Percentiles rank a stretch among this genome's conserved stretches.
Evolutionary conservation across 768 basidiomycete species (phyloP).

Genomic region (Piloderma croceum): DNA sequence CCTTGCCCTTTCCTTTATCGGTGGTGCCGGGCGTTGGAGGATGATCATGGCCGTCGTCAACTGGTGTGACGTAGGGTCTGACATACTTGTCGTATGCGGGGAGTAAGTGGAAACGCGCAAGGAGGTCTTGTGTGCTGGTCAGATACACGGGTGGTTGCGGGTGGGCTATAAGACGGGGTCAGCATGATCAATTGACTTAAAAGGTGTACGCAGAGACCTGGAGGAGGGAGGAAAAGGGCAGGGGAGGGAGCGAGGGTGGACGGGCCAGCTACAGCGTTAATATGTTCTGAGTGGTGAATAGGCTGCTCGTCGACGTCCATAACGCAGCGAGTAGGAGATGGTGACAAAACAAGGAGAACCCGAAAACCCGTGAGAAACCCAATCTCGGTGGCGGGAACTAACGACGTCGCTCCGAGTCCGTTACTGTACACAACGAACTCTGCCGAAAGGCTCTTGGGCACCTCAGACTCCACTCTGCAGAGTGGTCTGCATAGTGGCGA

Average conservation of each 20-base stretch:
- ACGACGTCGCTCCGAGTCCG: too few species aligned
- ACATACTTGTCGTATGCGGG: conserved; percentile 81
- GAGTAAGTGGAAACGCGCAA: conserved; percentile 64
- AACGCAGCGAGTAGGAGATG: too few species aligned
- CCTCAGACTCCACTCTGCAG: too few species aligned
- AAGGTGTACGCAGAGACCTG: conserved; percentile 16
- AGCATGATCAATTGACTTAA: conserved; percentile 24
- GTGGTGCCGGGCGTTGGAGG: conserved; percentile 14
- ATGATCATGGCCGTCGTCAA: conserved; percentile 23
- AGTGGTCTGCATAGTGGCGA: too few species aligned
- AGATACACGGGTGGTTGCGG: conserved; percentile 42
- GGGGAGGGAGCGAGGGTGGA: conserved; percentile 41
- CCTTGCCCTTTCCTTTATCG: conserved; percentile 44
- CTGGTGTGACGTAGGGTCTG: conserved; percentile 40
- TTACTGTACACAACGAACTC: too few species aligned
- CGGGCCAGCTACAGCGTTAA: conserved; percentile 61
- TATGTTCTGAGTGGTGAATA: too few species aligned
- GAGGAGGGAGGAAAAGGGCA: conserved; percentile 26
- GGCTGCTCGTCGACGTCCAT: too few species aligned
- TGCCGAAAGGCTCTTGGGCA: too few species aligned
- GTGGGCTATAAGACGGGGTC: conserved; percentile 30
- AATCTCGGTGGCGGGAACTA: too few species aligned
- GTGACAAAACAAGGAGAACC: too few species aligned
- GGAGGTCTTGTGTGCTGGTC: conserved; percentile 73
- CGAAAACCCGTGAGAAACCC: too few species aligned